Percentiles rank a stretch among this genome's conserved stretches.
Evolutionary conservation across 2,329 filamentous ascomycete genomes (phyloP).

Genomic region (Fusarium abutilonis): DNA sequence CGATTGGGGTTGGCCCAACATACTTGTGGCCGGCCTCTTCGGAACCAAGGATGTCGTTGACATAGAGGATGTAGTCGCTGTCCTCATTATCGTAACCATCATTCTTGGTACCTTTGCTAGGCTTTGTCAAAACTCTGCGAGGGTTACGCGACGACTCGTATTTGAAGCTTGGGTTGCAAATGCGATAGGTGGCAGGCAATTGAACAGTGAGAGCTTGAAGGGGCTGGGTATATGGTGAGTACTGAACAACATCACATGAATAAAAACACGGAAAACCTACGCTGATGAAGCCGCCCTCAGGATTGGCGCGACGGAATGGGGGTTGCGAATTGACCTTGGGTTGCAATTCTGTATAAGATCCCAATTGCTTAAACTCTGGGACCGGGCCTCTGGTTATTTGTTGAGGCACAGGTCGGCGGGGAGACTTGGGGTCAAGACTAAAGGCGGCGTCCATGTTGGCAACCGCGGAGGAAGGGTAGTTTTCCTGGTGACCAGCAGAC

Average conservation of each 20-base stretch:
- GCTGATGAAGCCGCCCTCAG: slow-evolving; percentile 97
- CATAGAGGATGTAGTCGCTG: slow-evolving; percentile 98
- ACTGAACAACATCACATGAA: background rate
- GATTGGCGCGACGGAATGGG: slow-evolving; percentile 90
- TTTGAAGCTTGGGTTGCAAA: slow-evolving; percentile 98
- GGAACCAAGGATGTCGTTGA: slow-evolving; percentile 97
- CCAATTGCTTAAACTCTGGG: slow-evolving; percentile 86
- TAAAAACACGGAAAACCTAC: slow-evolving; percentile 61
- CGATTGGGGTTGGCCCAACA: slow-evolving; percentile 43
- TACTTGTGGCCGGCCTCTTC: slow-evolving; percentile 98
- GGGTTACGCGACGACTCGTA: slow-evolving; percentile 98
- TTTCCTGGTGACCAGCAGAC: slow-evolving; percentile 66
- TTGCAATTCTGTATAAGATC: slow-evolving; percentile 76
- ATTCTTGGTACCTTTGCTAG: slow-evolving; percentile 98
- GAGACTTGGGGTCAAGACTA: slow-evolving; percentile 66
- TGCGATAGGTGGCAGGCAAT: slow-evolving; percentile 93
- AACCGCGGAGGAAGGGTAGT: slow-evolving; percentile 77
- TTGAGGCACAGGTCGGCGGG: slow-evolving; percentile 62
- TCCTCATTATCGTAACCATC: slow-evolving; percentile 99
- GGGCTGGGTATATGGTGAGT: slow-evolving; percentile 65
- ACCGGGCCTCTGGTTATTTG: slow-evolving; percentile 72
- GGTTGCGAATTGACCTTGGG: slow-evolving; percentile 89
- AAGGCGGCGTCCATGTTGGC: slow-evolving; percentile 76
- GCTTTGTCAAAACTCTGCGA: slow-evolving; percentile 93
- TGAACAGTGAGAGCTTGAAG: slow-evolving; percentile 95